These are phyloP conservation scores for Mycena sanguinolenta DNA, from an alignment of 768 basidiomycete genomes.

Conservation along the genomic window DNA sequence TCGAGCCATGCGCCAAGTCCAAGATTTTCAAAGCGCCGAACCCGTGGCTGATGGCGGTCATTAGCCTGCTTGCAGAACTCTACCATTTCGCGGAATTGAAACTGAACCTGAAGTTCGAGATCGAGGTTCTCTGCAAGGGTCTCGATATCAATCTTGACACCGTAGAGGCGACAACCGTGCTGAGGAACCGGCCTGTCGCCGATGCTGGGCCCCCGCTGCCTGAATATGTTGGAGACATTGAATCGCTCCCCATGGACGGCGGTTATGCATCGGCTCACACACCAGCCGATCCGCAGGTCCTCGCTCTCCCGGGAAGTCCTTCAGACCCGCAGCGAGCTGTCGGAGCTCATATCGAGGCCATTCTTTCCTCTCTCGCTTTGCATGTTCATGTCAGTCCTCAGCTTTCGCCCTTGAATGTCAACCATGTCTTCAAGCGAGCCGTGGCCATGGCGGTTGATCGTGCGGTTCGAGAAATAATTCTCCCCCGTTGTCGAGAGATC, in stretches of 20 bases:
- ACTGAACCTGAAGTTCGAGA: slow-evolving; percentile 97
- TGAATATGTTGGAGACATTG: slow-evolving; percentile 86
- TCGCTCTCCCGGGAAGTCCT: slow-evolving; percentile 70
- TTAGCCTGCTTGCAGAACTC: slow-evolving; percentile 93
- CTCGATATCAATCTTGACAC: slow-evolving; percentile 89
- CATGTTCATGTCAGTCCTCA: slow-evolving; percentile 85
- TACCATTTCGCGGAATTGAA: slow-evolving; percentile 97
- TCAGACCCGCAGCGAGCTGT: slow-evolving; percentile 77
- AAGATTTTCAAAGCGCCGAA: slow-evolving; percentile 96
- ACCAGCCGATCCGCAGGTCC: slow-evolving; percentile 70
- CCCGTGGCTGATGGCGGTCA: slow-evolving; percentile 97
- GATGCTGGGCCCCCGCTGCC: slow-evolving; percentile 77
- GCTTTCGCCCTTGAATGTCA: slow-evolving; percentile 79
- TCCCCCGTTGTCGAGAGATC: slow-evolving; percentile 98
- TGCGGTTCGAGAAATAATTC: slow-evolving; percentile 96
- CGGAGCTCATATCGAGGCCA: slow-evolving; percentile 84
- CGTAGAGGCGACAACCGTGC: slow-evolving; percentile 85
- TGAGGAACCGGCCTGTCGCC: slow-evolving; percentile 80
- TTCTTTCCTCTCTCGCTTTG: slow-evolving; percentile 77
- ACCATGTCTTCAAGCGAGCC: slow-evolving; percentile 90
- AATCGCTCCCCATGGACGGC: slow-evolving; percentile 80
- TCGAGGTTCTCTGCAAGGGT: slow-evolving; percentile 94
- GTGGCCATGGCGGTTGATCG: slow-evolving; percentile 93
- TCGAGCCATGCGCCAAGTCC: slow-evolving; percentile 91
- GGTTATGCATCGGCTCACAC: slow-evolving; percentile 70